Evolutionary conservation across 108 stramenopile species (phyloP), one percentile per base, ranked within the genome.

Genomic region (Nannochloropsis oceanica): DNA sequence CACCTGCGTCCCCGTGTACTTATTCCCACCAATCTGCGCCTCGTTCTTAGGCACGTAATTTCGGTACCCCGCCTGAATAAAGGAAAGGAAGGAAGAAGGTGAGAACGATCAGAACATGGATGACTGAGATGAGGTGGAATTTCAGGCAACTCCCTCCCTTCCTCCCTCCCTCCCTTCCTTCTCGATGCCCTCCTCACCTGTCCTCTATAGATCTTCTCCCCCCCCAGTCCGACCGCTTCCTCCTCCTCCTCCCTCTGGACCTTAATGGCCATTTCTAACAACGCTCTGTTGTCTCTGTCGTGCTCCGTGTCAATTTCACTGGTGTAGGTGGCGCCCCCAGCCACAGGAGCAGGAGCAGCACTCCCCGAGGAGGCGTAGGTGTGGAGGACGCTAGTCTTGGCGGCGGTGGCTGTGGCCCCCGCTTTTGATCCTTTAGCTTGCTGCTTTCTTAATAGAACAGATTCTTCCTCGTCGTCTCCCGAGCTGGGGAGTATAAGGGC

Each of bases 271-370:
- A 80, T 81, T 81, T 87, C 87, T 0, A 84, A 25, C 43, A 87
- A 84, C 26, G 87, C 87, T 25, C 87, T 27, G 0, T 84, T 44
- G 26, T 87, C 87, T 42, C 83, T 84, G 43, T 87, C 87, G 7
- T 80, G 44, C 73, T 83, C 44, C 13, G 87, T 87, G 20, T 87
- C 87, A 24, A 79, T 83, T 83, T 87, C 83, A n/a, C 79, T 84
- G 83, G 83, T 80, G 83, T 87, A 80, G 27, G 83, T 84, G 13
- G 87, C 87, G 42, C 83, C 87, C 22, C 87, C 87, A 12, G 83
- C 79, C 34, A 34, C 34, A 34, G 34, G 34, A 5, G 34, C 34
- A 34, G 34, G 34, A 5, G 34, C 34, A 34, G 34, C 34, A 34
- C 5, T 34, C 34, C 34, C 34, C 34, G 34, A 34, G 34, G 34